phyloP scores from a whole-genome alignment of 768 basidiomycete species.

The Fomitopsis serialis region DNA sequence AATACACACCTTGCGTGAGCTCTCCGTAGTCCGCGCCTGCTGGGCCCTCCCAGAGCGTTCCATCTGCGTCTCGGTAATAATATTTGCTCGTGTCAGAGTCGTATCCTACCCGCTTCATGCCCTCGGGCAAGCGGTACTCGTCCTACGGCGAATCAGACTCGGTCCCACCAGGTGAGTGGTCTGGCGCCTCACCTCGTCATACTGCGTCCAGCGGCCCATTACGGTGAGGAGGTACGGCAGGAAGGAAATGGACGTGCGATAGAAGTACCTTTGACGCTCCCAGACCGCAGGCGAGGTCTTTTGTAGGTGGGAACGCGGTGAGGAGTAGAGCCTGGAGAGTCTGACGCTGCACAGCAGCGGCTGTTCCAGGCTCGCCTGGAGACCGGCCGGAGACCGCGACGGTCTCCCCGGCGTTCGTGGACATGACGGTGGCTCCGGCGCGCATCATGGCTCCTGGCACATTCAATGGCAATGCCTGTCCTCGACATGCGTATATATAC shows the following conservation, averaged over 20 bases:
- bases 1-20: slow-evolving; percentile 33
- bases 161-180: not conserved
- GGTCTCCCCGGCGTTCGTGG: not conserved
- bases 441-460: no score
- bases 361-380: not conserved
- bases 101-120: slow-evolving; percentile 64
- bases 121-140: slow-evolving; percentile 47
- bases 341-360: slow-evolving; percentile 1
- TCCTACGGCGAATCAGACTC: slow-evolving; percentile 30
- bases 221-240: not conserved
- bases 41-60: slow-evolving; percentile 48
- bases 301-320: not conserved
- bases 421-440: not conserved
- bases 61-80: slow-evolving; percentile 53
- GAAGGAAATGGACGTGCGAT: not conserved
- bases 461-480: not conserved
- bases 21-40: slow-evolving; percentile 61
- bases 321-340: not conserved
- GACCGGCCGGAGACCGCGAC: not conserved
- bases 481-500: slow-evolving; percentile 6
- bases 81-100: slow-evolving; percentile 68
- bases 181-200: slow-evolving; percentile 26
- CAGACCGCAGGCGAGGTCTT: not conserved
- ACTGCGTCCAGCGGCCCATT: slow-evolving; percentile 35
- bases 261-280: not conserved